These are phyloP conservation scores for Globisporangium emineosum DNA, from an alignment of 352 stramenopile genomes.

Conservation along the genomic window DNA sequence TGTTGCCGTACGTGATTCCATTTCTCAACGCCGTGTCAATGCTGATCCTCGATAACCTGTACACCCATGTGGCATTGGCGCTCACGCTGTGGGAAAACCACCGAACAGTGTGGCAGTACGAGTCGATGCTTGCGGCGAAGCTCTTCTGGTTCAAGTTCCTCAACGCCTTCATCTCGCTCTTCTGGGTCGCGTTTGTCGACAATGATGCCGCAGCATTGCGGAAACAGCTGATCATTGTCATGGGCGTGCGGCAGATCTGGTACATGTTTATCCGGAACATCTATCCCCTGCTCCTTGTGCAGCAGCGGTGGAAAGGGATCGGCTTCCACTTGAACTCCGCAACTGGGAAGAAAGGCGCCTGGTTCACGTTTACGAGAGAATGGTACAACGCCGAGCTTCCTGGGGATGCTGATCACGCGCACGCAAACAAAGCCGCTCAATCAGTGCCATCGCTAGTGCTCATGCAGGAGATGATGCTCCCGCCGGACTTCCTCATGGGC, in stretches of 20 bases:
- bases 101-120: conserved; percentile 72
- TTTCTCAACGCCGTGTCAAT: conserved; percentile 67
- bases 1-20: conserved; percentile 58
- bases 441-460: conserved; percentile 44
- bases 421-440: background rate
- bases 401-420: background rate
- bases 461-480: conserved; percentile 71
- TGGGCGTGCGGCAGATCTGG: conserved; percentile 69
- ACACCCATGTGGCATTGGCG: conserved; percentile 50
- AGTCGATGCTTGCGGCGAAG: conserved; percentile 74
- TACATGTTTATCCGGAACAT: conserved; percentile 54
- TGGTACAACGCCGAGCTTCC: conserved; percentile 55
- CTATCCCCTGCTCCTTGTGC: conserved; percentile 48
- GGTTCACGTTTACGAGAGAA: conserved; percentile 33
- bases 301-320: conserved; percentile 33
- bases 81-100: conserved; percentile 80
- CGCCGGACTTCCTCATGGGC: conserved; percentile 62
- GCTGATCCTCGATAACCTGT: conserved; percentile 70
- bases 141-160: conserved; percentile 84
- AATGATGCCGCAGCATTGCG: conserved; percentile 41
- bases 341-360: background rate
- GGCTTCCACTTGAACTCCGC: conserved; percentile 30
- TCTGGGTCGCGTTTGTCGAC: conserved; percentile 76
- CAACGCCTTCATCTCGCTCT: conserved; percentile 80
- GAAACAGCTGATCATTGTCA: conserved; percentile 69